A percentile compares a stretch with the other conserved stretches of the same genome.
Conservation (phyloP, 768 basidiomycete genomes). For the Strobilomyces dryophilus region DNA sequence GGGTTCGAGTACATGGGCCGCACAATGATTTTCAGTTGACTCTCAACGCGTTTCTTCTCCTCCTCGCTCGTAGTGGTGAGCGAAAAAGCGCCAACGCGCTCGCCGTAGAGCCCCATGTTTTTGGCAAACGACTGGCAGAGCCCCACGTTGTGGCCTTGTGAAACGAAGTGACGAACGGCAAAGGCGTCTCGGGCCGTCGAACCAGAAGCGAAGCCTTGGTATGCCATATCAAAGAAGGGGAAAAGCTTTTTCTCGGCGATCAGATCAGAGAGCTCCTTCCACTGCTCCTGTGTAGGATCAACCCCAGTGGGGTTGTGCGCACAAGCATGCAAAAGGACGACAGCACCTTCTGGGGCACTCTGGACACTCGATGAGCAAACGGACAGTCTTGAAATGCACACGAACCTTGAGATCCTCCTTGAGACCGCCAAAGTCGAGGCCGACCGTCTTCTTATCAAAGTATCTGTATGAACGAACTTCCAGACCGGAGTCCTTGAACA, state of each 20-base stretch:
- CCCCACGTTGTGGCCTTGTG: conserved; percentile 85
- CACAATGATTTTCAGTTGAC: conserved; percentile 92
- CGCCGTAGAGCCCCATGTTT: conserved; percentile 99
- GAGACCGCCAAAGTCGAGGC: conserved; percentile 87
- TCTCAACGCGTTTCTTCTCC: conserved; percentile 85
- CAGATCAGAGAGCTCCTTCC: conserved; percentile 85
- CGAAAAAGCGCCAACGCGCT: conserved; percentile 97
- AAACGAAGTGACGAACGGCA: conserved; percentile 91
- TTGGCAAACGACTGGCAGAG: conserved; percentile 97
- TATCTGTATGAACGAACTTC: conserved; percentile 93
- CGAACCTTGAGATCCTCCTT: conserved; percentile 81
- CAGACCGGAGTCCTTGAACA: conserved; percentile 92
- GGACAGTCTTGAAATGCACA: conserved; percentile 3
- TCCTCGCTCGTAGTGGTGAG: conserved; percentile 63
- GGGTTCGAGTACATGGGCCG: conserved; percentile 99
- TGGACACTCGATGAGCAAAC: conserved; percentile 16
- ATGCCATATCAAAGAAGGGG: conserved; percentile 99
- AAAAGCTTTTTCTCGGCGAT: conserved; percentile 87
- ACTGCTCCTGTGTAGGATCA: conserved; percentile 91
- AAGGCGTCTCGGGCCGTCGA: conserved; percentile 88
- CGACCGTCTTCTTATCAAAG: conserved; percentile 89
- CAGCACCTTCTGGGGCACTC: conserved; percentile 73
- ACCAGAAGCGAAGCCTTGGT: conserved; percentile 98
- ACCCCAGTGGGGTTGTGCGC: conserved; percentile 99
- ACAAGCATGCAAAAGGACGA: conserved; percentile 93